phyloP scores from a whole-genome alignment of 1,284 basidiomycete genomes.

The Ceratobasidium sp. region DNA sequence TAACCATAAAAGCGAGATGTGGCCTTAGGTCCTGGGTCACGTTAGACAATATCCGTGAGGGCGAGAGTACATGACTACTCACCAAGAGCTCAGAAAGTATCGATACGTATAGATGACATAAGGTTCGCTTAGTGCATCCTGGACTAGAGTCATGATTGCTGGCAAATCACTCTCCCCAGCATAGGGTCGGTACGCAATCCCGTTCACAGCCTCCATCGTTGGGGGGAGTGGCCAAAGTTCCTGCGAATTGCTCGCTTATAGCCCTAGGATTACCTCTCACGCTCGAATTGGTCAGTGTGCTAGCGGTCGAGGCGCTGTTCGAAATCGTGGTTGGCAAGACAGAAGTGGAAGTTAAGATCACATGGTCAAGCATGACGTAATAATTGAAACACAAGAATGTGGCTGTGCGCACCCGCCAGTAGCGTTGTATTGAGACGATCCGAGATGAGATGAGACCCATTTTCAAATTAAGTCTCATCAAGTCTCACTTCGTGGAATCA shows the following conservation, averaged over 20 bases:
- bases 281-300: neutral
- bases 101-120: constrained; percentile 94
- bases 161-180: constrained; percentile 78
- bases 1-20: constrained; percentile 87
- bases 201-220: constrained; percentile 7
- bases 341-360: neutral
- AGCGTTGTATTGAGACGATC: no score
- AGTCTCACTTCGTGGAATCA: no score
- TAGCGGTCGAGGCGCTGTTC: constrained; percentile 1
- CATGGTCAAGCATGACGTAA: neutral
- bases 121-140: constrained; percentile 92
- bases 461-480: no score
- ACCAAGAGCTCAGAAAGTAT: constrained; percentile 96
- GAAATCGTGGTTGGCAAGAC: neutral
- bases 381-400: no score
- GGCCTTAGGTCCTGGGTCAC: constrained; percentile 66
- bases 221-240: neutral
- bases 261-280: constrained; percentile 4
- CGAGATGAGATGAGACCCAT: no score
- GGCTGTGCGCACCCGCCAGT: no score
- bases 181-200: constrained; percentile 74
- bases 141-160: constrained; percentile 84
- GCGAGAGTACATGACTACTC: constrained; percentile 40
- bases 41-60: neutral
- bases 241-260: no score